Conservation (phyloP, 164 flowering plant genomes). For the Vitis rupestris region DNA sequence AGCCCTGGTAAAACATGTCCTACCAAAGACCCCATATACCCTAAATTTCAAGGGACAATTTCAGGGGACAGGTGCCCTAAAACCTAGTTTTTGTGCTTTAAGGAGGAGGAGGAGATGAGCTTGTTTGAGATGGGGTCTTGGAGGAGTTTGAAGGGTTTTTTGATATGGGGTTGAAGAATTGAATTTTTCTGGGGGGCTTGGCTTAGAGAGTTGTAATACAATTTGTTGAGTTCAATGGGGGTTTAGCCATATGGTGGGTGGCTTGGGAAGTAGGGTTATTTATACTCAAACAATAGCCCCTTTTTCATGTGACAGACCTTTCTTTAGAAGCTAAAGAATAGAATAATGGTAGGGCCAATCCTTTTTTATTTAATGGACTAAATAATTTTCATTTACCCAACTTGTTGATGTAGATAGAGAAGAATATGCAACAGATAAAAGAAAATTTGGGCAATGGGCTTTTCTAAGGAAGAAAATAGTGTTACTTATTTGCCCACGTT, state of each 20-base stretch:
- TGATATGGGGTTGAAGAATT: background rate
- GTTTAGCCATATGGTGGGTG: background rate
- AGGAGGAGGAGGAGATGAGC: background rate
- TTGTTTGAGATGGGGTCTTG: too few species aligned
- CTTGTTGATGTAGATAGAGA: too few species aligned
- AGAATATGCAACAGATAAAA: too few species aligned
- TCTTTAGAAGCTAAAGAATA: too few species aligned
- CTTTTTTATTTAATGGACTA: too few species aligned
- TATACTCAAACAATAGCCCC: background rate
- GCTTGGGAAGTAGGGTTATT: background rate
- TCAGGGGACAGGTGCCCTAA: too few species aligned
- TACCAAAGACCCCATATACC: slow-evolving; percentile 48
- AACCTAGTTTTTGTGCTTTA: background rate
- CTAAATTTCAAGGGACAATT: background rate
- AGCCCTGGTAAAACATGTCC: slow-evolving; percentile 72
- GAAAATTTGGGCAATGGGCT: too few species aligned
- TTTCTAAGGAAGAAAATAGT: too few species aligned
- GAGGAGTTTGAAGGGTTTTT: background rate
- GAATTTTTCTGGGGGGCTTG: background rate
- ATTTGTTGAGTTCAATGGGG: background rate
- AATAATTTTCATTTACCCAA: too few species aligned
- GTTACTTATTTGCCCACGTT: too few species aligned
- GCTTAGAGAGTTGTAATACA: background rate
- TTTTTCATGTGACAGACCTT: too few species aligned
- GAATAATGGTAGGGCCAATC: too few species aligned